Conservation (phyloP, 176 grass and related monocot genomes). For the Cenchrus fungigraminus region DNA sequence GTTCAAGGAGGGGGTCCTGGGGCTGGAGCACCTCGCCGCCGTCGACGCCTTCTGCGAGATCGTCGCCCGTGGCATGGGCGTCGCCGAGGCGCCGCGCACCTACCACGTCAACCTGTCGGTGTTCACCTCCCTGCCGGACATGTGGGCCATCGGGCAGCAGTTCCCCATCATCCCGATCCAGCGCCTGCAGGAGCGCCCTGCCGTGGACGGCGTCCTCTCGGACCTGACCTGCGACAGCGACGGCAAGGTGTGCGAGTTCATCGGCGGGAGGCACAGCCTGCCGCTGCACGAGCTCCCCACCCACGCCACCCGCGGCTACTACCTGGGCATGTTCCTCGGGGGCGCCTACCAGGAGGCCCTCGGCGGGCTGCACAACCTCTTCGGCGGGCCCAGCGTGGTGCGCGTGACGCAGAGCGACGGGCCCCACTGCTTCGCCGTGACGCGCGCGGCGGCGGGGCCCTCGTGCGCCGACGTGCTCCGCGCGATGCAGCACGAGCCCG, state of each 20-base stretch:
- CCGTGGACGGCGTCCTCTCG: conserved; percentile 62
- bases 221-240: conserved; percentile 98
- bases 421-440: conserved; percentile 85
- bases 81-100: conserved; percentile 50
- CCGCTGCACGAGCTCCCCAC: conserved; percentile 73
- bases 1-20: conserved; percentile 82
- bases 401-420: conserved; percentile 86
- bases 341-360: conserved; percentile 98
- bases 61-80: conserved; percentile 72
- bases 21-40: conserved; percentile 80
- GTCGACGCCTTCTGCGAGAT: conserved; percentile 85
- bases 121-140: conserved; percentile 94
- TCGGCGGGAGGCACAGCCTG: conserved; percentile 71
- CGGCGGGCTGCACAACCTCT: conserved; percentile 90
- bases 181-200: conserved; percentile 68
- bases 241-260: conserved; percentile 80
- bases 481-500: conserved; percentile 94
- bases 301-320: conserved; percentile 62
- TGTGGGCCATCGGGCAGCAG: conserved; percentile 91
- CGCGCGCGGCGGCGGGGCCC: conserved; percentile 63
- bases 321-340: conserved; percentile 97
- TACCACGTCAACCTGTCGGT: conserved; percentile 91
- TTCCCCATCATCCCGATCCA: conserved; percentile 93
- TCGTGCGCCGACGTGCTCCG: conserved; percentile 88
- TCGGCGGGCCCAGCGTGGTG: conserved; percentile 91